Percentiles rank a stretch among this genome's conserved stretches.
These are phyloP conservation scores for Erythrophleum ivorense DNA, from an alignment of 331 rosid species.

Conservation along the genomic window DNA sequence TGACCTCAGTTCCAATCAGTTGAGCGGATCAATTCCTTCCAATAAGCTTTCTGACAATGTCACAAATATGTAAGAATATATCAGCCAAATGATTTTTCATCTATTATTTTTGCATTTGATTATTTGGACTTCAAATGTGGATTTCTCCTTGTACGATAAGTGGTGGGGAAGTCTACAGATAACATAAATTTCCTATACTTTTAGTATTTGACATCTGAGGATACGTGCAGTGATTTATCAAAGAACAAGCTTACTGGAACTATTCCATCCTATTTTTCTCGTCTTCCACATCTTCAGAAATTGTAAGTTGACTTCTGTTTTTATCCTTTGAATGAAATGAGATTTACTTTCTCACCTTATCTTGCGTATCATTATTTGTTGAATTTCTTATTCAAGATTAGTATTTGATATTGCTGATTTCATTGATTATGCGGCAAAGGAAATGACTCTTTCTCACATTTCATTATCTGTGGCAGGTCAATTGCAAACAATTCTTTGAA, in stretches of 20 bases:
- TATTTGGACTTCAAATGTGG: constrained; percentile 6
- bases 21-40: constrained; percentile 71
- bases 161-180: constrained; percentile 5
- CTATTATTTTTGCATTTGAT: constrained; percentile 15
- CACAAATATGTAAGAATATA: constrained; percentile 73
- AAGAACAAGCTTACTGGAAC: constrained; percentile 72
- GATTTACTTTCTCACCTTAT: constrained; percentile 20
- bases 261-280: constrained; percentile 68
- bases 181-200: background rate
- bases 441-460: constrained; percentile 25
- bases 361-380: background rate
- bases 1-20: constrained; percentile 79
- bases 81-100: constrained; percentile 29
- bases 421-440: background rate
- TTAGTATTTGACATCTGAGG: constrained; percentile 23
- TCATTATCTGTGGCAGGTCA: constrained; percentile 66
- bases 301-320: constrained; percentile 57
- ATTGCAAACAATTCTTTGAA: constrained; percentile 69
- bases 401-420: background rate
- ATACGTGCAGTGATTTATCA: constrained; percentile 65
- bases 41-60: constrained; percentile 65
- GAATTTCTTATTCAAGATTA: constrained; percentile 9
- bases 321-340: constrained; percentile 22
- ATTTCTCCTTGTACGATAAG: constrained; percentile 1
- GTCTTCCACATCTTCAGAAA: constrained; percentile 73